Evolutionary conservation across 1,139 yeast genomes (phyloP), one percentile per base, ranked within the genome.

Genomic region (Pichia sp.): DNA sequence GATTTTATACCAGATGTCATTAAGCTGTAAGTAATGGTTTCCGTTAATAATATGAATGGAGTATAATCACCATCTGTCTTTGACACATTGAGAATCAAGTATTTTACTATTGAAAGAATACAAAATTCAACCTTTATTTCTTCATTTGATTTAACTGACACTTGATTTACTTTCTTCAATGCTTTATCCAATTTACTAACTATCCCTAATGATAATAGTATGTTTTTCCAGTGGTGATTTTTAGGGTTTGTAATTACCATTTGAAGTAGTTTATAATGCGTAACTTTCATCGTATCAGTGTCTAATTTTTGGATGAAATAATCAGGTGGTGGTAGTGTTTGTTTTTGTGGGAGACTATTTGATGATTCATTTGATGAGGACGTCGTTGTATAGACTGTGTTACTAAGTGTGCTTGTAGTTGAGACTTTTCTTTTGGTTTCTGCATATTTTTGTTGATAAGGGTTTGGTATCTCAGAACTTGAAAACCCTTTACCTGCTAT

Each of bases 1-100:
- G 97, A 88, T 3, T 82, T 68, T 30, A 90, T 68, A 48, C 88
- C 73, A 1, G 82, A 78, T n/a, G 81, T 74, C 37, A 74, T 58
- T 32, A 78, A 63, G 40, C 63, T 57, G 13, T 76, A 69, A 42
- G 69, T 66, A 12, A 72, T 71, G 3, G 52, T 44, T 3, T 50
- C 45, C 44, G 71, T 76, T 13, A 75, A 66, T 51, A 68, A 63
- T 3, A 45, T 8, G 30, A 49, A 44, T 3, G 26, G 22, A 2
- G 73, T 70, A 40, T 72, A 56, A 67, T 76, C 46, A 0, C 43
- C 45, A 3, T 72, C 72, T 2, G 76, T 73, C 42, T 72, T 62
- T 50, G 70, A 69, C 54, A 69, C 76, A 53, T 73, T 74, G n/a
- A 48, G 39, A 74, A 77, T 71, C 65, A 77, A 62, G 49, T 74